Evolutionary conservation across 345 rosid species (phyloP), one percentile per base, ranked within the genome.

Genomic region (Psidium guajava): DNA sequence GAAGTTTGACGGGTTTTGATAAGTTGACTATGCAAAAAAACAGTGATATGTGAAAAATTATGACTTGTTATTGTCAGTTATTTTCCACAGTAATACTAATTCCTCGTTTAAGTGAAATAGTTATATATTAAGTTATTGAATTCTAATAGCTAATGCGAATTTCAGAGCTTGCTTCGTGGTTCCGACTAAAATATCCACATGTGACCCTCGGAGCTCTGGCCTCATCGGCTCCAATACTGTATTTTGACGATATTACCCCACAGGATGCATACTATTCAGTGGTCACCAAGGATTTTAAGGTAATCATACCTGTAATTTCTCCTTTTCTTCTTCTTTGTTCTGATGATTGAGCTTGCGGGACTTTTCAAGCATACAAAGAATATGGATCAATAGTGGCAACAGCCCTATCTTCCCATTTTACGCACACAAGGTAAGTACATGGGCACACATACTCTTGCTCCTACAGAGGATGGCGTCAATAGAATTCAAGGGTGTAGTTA

Each of bases 131-230:
- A 28, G 74, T 61, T 64, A 22, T 64, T 28, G 12, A 64, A 69
- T 32, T 16, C 42, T 32, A 32, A 69, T 32, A 69, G 22, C 24
- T 18, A 69, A 32, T 40, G 11, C 3, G 6, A 49, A 61, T 53
- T 84, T n/a, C 88, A 90, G 96, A 87, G 95, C 91, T 94, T 58
- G 95, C 96, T 42, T 88, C 95, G 50, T 94, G 94, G 95, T 94
- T 94, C 85, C 91, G 96, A 56, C 90, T 94, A 42, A 94, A 94
- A 86, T 94, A 93, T 83, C 96, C 96, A 2, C 96, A 94, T 54
- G 80, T 92, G 50, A 90, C 93, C n/a, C 84, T 89, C 1, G 94
- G 96, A 54, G 96, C 94, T 59, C 84, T 94, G 47, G 96, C 96
- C 32, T 93, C 96, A 44, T 94, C 96, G 5, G 96, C 94, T 91